A percentile compares a stretch with the other conserved stretches of the same genome.
Evolutionary conservation across 2,329 filamentous ascomycete species (phyloP).

Genomic region (Ceratocystis papillata): DNA sequence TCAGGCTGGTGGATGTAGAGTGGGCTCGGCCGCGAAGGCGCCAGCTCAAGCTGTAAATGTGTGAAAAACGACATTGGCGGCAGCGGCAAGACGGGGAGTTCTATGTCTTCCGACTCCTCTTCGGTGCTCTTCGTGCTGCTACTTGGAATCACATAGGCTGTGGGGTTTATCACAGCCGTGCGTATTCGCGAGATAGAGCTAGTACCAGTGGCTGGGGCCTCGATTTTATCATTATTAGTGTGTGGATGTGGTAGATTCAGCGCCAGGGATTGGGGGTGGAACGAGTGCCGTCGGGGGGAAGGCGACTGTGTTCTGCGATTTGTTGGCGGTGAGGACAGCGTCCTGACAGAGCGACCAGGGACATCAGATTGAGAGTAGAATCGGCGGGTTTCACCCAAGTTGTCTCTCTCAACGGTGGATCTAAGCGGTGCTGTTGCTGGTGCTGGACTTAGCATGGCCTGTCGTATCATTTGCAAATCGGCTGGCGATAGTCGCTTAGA

Average conservation of each 20-base stretch:
- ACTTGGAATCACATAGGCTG: conserved; percentile 25
- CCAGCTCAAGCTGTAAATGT: conserved; percentile 53
- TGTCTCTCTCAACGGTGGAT: neutral
- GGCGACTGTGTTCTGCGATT: conserved; percentile 16
- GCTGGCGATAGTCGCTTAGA: conserved; percentile 24
- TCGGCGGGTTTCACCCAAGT: neutral
- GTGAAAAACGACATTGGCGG: conserved; percentile 58
- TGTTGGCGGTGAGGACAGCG: conserved; percentile 20
- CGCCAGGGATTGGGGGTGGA: neutral
- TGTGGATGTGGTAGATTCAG: conserved; percentile 39
- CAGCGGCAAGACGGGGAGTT: conserved; percentile 47
- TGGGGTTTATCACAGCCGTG: conserved; percentile 36
- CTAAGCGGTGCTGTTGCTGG: conserved; percentile 3
- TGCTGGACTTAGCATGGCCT: conserved; percentile 26
- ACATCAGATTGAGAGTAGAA: conserved; percentile 14
- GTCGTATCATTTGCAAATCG: conserved; percentile 28
- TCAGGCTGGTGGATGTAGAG: conserved; percentile 54
- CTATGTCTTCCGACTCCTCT: neutral
- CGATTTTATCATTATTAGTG: conserved; percentile 35
- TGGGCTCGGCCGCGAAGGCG: conserved; percentile 50
- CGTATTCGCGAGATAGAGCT: conserved; percentile 27
- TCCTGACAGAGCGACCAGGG: conserved; percentile 17
- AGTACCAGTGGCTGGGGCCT: neutral
- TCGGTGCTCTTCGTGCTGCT: conserved; percentile 25
- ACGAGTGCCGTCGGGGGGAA: conserved; percentile 2